These are phyloP conservation scores for Plasmopara halstedii DNA, from an alignment of 352 stramenopile genomes.

Conservation along the genomic window DNA sequence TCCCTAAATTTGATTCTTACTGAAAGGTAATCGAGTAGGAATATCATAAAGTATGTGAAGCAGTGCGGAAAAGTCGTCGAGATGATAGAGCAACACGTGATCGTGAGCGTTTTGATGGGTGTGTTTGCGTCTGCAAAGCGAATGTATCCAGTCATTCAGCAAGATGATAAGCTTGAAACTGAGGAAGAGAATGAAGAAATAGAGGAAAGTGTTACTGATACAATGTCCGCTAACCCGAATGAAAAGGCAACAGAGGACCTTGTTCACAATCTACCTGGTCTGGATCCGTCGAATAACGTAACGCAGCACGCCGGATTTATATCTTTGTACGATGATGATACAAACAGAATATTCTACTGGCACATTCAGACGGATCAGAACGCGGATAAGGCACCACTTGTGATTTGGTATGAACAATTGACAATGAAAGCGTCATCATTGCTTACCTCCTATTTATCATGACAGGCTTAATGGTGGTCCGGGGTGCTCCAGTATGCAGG, in stretches of 20 bases:
- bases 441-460: conserved; percentile 2
- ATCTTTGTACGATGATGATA: conserved; percentile 31
- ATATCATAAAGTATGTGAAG: too few species aligned
- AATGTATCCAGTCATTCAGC: conserved; percentile 14
- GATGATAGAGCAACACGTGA: conserved; percentile 4
- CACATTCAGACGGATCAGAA: conserved; percentile 49
- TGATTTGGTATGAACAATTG: conserved; percentile 49
- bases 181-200: not conserved
- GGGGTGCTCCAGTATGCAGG: conserved; percentile 77
- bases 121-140: conserved; percentile 18
- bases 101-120: conserved; percentile 4
- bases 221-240: conserved; percentile 4
- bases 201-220: conserved; percentile 4
- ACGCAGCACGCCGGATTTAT: conserved; percentile 63
- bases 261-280: conserved; percentile 40
- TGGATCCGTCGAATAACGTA: conserved; percentile 43
- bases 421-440: not conserved
- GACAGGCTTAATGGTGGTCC: conserved; percentile 70
- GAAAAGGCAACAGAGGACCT: conserved; percentile 22
- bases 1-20: too few species aligned
- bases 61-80: not conserved
- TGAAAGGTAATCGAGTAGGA: too few species aligned
- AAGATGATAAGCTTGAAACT: conserved; percentile 1
- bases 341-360: conserved; percentile 77
- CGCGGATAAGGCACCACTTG: conserved; percentile 42